A percentile compares a stretch with the other conserved stretches of the same genome.
phyloP scores from a whole-genome alignment of 176 grass and related monocot species.

The Saccharum officinarum region DNA sequence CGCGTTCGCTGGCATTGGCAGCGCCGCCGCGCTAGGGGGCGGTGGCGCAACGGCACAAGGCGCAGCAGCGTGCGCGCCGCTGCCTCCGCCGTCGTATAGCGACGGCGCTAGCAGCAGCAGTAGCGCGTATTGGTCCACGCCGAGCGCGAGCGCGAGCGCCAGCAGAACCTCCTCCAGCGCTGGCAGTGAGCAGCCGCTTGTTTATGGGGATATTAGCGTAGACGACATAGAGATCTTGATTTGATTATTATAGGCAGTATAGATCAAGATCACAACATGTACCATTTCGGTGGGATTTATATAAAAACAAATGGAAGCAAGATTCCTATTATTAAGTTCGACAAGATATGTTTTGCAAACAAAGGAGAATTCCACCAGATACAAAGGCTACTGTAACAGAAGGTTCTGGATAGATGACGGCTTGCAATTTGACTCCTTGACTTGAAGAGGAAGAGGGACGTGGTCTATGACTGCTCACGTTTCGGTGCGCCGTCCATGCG shows the following conservation, averaged over 20 bases:
- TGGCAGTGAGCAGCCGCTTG: slow-evolving; percentile 18
- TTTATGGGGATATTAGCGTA: slow-evolving; percentile 46
- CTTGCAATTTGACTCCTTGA: neutral
- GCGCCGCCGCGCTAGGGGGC: neutral
- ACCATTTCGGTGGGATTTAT: no score
- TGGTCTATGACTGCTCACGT: neutral
- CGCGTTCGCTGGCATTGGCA: neutral
- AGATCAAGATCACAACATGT: neutral
- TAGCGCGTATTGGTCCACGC: neutral
- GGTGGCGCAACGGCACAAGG: neutral
- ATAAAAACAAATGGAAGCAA: neutral
- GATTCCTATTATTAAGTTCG: neutral
- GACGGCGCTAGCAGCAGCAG: neutral
- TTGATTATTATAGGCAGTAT: neutral
- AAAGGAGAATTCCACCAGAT: neutral
- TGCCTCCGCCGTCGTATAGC: neutral
- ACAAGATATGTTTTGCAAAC: neutral
- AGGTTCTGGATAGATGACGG: neutral
- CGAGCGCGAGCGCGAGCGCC: neutral
- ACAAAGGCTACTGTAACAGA: neutral
- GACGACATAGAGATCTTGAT: slow-evolving; percentile 65
- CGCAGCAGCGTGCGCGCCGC: neutral
- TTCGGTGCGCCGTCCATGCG: neutral
- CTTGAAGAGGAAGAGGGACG: neutral
- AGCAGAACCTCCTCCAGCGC: neutral